Evolutionary conservation across 1,284 basidiomycete species (phyloP).

Genomic region (Austropuccinia psidii): DNA sequence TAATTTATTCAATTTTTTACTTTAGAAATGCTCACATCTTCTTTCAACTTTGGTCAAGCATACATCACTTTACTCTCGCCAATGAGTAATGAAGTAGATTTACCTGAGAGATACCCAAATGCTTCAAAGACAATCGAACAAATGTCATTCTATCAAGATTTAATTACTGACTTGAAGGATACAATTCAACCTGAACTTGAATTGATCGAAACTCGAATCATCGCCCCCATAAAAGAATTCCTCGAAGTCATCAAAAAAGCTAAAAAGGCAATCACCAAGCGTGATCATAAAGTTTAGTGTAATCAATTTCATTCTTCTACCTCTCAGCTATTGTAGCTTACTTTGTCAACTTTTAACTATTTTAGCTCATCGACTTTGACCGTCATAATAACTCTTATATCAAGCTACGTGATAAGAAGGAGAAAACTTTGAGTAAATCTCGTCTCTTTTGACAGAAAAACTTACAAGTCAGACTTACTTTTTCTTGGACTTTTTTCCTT

Average conservation of each 20-base stretch:
- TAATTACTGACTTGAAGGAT: constrained; percentile 68
- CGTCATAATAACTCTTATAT: constrained; percentile 90
- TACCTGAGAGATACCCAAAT: constrained; percentile 41
- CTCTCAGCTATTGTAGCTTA: too few relatives aligned
- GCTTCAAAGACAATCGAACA: constrained; percentile 66
- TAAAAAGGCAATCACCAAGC: constrained; percentile 87
- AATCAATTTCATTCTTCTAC: neutral
- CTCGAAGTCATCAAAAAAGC: constrained; percentile 77
- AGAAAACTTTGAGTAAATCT: constrained; percentile 43
- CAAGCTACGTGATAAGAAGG: constrained; percentile 92
- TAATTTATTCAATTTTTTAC: neutral
- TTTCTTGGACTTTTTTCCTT: neutral
- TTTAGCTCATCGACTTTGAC: constrained; percentile 82
- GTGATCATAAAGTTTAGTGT: constrained; percentile 75
- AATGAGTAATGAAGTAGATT: constrained; percentile 52
- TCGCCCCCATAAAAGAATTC: constrained; percentile 80
- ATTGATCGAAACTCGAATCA: constrained; percentile 79
- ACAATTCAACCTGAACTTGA: constrained; percentile 85
- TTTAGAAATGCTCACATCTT: constrained; percentile 69
- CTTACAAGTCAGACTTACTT: constrained; percentile 64
- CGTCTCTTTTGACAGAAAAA: constrained; percentile 76
- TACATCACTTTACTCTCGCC: constrained; percentile 73
- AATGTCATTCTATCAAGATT: constrained; percentile 61
- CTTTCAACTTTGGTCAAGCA: constrained; percentile 66
- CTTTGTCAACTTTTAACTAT: constrained; percentile 31